A percentile compares a stretch with the other conserved stretches of the same genome.
Evolutionary conservation across 768 basidiomycete genomes (phyloP).

Genomic region (Strobilomyces echinocephalus): DNA sequence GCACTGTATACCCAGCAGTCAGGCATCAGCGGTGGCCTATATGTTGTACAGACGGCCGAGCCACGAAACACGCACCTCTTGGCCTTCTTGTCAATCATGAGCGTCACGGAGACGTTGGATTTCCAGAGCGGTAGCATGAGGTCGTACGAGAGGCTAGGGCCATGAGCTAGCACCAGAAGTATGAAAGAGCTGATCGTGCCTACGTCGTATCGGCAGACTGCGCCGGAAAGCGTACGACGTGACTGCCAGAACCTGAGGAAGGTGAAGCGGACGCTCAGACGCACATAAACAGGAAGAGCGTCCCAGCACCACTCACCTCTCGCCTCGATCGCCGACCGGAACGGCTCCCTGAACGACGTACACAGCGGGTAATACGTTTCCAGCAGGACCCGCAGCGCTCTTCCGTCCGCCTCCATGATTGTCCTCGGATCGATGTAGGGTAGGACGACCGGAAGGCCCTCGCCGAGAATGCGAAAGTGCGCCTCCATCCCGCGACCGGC

Average conservation of each 20-base stretch:
- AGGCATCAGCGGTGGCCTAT: neutral
- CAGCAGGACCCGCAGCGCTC: constrained; percentile 61
- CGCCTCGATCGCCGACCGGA: constrained; percentile 48
- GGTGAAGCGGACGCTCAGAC: neutral
- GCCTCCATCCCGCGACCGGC: constrained; percentile 54
- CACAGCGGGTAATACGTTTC: constrained; percentile 78
- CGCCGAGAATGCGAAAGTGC: constrained; percentile 73
- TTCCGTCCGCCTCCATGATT: constrained; percentile 56
- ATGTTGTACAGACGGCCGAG: neutral
- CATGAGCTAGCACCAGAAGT: neutral
- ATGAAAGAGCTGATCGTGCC: constrained; percentile 31
- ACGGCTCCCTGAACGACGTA: constrained; percentile 55
- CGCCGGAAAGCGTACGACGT: constrained; percentile 64
- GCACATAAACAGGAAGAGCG: no score
- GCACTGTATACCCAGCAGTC: constrained; percentile 47
- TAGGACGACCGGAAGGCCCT: constrained; percentile 80
- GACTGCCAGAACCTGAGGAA: constrained; percentile 58
- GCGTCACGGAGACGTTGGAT: constrained; percentile 75
- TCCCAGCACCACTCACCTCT: constrained; percentile 39
- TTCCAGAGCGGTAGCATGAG: constrained; percentile 95
- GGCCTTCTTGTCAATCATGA: constrained; percentile 96
- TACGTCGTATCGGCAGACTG: constrained; percentile 51
- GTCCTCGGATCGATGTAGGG: constrained; percentile 65
- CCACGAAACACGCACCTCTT: constrained; percentile 60
- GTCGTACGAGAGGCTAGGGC: constrained; percentile 62